These are phyloP conservation scores for Nicotiana tabacum DNA, from an alignment of 257 asterid genomes.

Conservation along the genomic window DNA sequence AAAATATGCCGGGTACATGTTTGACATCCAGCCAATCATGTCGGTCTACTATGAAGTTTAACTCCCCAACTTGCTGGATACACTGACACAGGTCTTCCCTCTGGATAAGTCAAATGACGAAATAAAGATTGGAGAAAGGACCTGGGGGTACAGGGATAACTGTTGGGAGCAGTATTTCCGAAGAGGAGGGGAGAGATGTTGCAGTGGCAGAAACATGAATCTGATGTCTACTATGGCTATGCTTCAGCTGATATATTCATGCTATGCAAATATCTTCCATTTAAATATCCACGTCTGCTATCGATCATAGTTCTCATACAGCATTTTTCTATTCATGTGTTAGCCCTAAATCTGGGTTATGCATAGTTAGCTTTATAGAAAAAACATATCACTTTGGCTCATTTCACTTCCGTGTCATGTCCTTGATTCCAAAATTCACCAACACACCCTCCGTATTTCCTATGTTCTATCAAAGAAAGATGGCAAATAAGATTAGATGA, in stretches of 20 bases:
- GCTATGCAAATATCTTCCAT: background rate
- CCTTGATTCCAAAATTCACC: background rate
- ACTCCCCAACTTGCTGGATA: background rate
- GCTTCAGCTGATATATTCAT: background rate
- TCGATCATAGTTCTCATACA: background rate
- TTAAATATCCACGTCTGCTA: background rate
- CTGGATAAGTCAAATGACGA: background rate
- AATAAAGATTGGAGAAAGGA: background rate
- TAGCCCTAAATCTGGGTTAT: background rate
- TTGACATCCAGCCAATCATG: conserved; percentile 4
- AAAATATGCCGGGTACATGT: background rate
- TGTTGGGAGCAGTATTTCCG: background rate
- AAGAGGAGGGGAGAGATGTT: background rate
- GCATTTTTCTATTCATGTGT: background rate
- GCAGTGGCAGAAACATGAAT: background rate
- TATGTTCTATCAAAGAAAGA: background rate
- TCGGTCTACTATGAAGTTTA: background rate
- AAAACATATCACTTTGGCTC: background rate
- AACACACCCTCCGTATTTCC: background rate
- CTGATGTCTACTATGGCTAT: background rate
- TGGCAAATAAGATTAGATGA: background rate
- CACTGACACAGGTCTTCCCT: background rate
- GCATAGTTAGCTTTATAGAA: background rate
- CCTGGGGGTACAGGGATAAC: background rate
- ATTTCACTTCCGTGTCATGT: background rate